Conservation (phyloP, 2,329 filamentous ascomycete species). For the Aspergillus quadrilineatus region DNA sequence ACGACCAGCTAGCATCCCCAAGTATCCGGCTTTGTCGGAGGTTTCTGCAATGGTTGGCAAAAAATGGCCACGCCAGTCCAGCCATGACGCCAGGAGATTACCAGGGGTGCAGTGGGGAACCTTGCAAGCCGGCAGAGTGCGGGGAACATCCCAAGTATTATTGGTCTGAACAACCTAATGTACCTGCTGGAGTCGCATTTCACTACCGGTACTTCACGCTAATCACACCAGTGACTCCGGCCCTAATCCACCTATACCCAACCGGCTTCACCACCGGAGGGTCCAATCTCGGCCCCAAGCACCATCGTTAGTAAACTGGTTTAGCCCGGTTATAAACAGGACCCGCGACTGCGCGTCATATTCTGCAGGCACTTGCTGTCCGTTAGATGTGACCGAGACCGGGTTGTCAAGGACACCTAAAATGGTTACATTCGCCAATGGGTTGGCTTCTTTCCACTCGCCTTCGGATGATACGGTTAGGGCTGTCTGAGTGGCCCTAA, state of each 20-base stretch:
- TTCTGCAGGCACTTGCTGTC: constrained; percentile 46
- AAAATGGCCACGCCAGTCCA: not conserved
- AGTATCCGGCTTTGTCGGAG: constrained; percentile 6
- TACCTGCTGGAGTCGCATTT: not conserved
- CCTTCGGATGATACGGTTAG: constrained; percentile 54
- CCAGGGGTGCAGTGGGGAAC: not conserved
- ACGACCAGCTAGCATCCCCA: constrained; percentile 10
- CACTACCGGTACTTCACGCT: not conserved
- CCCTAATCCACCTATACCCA: not conserved
- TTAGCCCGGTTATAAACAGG: constrained; percentile 53
- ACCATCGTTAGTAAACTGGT: constrained; percentile 50
- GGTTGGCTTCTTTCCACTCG: constrained; percentile 56
- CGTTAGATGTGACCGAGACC: constrained; percentile 55
- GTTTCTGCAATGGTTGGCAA: constrained; percentile 1
- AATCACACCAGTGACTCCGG: not conserved
- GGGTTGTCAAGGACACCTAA: constrained; percentile 53
- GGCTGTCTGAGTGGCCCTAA: constrained; percentile 31
- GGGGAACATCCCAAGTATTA: not conserved
- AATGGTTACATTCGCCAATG: constrained; percentile 63
- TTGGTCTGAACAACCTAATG: not conserved
- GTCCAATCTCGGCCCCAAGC: constrained; percentile 62
- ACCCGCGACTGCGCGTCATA: constrained; percentile 52
- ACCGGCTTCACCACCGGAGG: constrained; percentile 50
- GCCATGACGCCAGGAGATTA: not conserved
- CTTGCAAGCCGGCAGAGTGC: not conserved